A percentile compares a stretch with the other conserved stretches of the same genome.
phyloP scores from a whole-genome alignment of 495 filamentous ascomycete genomes.

The Tuber indicum region DNA sequence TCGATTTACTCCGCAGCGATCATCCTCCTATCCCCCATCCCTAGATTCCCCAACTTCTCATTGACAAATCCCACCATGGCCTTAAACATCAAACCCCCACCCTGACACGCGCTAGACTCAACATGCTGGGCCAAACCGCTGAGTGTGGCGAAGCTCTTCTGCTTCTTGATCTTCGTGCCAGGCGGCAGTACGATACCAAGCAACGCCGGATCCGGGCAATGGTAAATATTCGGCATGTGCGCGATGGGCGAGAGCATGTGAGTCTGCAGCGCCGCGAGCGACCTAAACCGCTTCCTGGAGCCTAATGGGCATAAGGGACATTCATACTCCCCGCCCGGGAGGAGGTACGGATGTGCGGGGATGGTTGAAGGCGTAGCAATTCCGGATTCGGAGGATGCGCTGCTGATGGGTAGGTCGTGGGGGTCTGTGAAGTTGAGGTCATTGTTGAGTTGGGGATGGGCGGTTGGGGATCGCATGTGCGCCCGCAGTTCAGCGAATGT shows the following conservation, averaged over 20 bases:
- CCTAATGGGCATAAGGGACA: constrained; percentile 21
- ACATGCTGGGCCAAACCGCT: constrained; percentile 30
- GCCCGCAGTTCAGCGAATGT: neutral
- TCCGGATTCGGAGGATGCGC: constrained; percentile 16
- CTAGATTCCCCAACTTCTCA: constrained; percentile 24
- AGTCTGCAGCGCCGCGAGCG: neutral
- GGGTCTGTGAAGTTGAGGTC: neutral
- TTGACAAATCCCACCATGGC: constrained; percentile 24
- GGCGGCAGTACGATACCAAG: neutral
- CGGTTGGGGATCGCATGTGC: neutral
- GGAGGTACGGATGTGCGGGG: constrained; percentile 5
- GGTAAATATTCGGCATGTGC: constrained; percentile 30
- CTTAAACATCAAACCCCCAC: constrained; percentile 23
- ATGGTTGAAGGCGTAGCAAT: constrained; percentile 14
- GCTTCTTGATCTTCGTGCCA: neutral
- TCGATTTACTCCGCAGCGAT: neutral
- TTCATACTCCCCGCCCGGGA: neutral
- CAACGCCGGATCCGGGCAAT: constrained; percentile 12
- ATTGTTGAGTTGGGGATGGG: neutral
- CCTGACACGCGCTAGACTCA: constrained; percentile 26
- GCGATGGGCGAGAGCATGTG: constrained; percentile 18
- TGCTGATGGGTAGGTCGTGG: neutral
- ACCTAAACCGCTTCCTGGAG: neutral
- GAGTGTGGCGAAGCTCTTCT: constrained; percentile 21
- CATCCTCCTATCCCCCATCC: constrained; percentile 14